Evolutionary conservation across 164 flowering plant genomes (phyloP).

Genomic region (Sedum album): DNA sequence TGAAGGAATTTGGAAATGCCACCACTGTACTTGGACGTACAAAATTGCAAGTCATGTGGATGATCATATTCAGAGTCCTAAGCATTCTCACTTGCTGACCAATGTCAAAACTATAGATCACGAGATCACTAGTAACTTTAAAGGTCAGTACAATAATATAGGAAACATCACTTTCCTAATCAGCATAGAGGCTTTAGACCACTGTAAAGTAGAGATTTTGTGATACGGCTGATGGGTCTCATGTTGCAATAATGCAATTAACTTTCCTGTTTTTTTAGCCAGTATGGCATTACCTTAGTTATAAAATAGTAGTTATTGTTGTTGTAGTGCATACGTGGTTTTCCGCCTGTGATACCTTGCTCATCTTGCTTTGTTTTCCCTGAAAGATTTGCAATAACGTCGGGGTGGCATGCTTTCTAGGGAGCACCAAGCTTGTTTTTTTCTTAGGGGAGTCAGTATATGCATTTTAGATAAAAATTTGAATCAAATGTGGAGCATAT

Average conservation of each 20-base stretch:
- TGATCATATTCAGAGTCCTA: not conserved
- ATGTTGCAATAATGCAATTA: not conserved
- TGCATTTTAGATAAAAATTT: not conserved
- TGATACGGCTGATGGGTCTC: not conserved
- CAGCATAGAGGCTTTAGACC: not conserved
- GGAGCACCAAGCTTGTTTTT: not conserved
- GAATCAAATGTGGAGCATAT: not conserved
- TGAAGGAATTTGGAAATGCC: constrained; percentile 8
- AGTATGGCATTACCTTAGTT: not conserved
- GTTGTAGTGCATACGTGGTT: not conserved
- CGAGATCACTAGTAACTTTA: not conserved
- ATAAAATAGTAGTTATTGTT: not conserved
- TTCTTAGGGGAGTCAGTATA: not conserved
- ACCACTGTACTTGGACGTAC: constrained; percentile 6
- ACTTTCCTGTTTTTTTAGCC: not conserved
- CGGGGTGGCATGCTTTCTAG: not conserved
- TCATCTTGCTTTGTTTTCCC: not conserved
- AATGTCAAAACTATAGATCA: constrained; percentile 2
- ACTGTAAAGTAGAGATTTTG: not conserved
- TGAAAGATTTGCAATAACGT: not conserved
- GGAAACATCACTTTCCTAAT: not conserved
- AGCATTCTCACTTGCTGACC: constrained; percentile 5
- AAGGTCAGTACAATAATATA: not conserved
- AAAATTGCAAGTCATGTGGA: not conserved
- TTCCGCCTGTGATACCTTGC: not conserved